Base-by-base conservation (phyloP, 495 filamentous ascomycete genomes). In the Daldinia childiae region DNA sequence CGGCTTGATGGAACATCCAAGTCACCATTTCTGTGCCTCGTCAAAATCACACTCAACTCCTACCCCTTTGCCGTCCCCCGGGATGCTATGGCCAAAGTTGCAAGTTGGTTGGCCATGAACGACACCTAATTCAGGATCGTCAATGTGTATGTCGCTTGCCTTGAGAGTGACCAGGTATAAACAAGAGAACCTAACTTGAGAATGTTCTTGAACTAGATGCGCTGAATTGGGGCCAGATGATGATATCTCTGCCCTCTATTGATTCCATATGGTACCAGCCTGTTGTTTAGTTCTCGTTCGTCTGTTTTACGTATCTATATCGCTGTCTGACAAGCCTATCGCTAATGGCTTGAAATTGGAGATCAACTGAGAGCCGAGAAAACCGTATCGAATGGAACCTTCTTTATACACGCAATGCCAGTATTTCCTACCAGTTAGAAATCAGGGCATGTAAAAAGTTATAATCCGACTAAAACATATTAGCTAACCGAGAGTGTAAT, bases 1-100 rank as follows among this genome's bases (percentile, higher is more conserved):
- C 15, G 19, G 27, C 52, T 56, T 56, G n/a, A n/a, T 32, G 4
- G 27, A 56, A 48, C 43, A 48, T 48, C 43, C 43, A 48, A 36
- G 11, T 12, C 34, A 14, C 34, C 34, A 36, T 36, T 36, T 36
- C 11, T 14, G 34, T 14, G 34, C 34, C 34, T 14, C 34, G 4
- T 36, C 11, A 36, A 36, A 36, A 12, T 14, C 4, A 24, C 17
- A 48, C 24, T 8, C 17, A 48, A 48, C 17, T 4, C 43, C 17
- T 48, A 48, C n/a, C 43, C 43, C 19, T 48, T 48, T 48, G 8
- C 34, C 11, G 3, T 45, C 6, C 4, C 8, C 43, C 43, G 1
- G 43, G 17, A 48, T 19, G 43, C 17, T 9, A 48, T 48, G 43
- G 19, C 43, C 43, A 24, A 48, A 21, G n/a, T 48, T 48, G 17